Evolutionary conservation across 2,329 filamentous ascomycete species (phyloP).

Genomic region (Botrytis fabae): DNA sequence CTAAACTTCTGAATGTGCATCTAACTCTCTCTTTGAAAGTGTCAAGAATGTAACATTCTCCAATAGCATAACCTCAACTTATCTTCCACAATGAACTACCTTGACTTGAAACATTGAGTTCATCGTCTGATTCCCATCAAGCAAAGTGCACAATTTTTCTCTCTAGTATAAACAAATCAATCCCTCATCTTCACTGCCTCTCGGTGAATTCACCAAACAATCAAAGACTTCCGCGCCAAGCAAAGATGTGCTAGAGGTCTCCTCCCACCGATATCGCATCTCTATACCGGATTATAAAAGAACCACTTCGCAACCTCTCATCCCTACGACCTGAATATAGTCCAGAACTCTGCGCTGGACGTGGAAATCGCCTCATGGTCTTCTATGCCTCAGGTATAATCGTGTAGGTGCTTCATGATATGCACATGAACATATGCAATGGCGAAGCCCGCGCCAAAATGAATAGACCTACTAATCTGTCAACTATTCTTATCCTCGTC

Average conservation of each 20-base stretch:
- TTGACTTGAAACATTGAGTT: not conserved
- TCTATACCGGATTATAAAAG: not conserved
- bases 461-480: not conserved
- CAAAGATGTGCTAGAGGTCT: rapidly evolving
- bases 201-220: not conserved
- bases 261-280: not conserved
- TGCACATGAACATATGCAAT: rapidly evolving
- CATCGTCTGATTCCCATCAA: rapidly evolving
- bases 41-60: not conserved
- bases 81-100: too few relatives aligned
- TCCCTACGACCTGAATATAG: rapidly evolving
- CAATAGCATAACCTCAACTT: too few relatives aligned
- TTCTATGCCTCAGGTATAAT: rapidly evolving
- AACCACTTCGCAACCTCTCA: not conserved
- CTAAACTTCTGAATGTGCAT: not conserved
- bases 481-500: not conserved
- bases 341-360: too few relatives aligned
- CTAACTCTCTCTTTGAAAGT: rapidly evolving
- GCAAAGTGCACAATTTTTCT: rapidly evolving
- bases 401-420: not conserved
- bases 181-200: too few relatives aligned
- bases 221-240: not conserved
- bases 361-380: rapidly evolving
- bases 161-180: not conserved
- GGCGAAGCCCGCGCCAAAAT: too few relatives aligned